Conservation (phyloP, 306 rosid genomes). For the Cercis canadensis region DNA sequence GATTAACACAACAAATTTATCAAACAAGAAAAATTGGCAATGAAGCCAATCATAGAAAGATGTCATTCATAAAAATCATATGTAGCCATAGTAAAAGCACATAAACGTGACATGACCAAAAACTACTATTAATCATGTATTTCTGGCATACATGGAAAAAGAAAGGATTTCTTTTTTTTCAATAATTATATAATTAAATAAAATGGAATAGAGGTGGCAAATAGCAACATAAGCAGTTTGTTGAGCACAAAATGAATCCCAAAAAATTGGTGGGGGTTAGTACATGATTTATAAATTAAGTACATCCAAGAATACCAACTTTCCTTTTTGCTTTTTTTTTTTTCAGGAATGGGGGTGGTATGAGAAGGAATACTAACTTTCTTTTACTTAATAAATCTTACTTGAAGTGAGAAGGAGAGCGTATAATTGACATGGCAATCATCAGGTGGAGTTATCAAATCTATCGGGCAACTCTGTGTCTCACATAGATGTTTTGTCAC, state of each 20-base stretch:
- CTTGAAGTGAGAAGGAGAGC: constrained; percentile 95
- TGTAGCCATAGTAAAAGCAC: neutral
- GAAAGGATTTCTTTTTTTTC: neutral
- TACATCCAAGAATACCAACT: neutral
- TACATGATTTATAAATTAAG: constrained; percentile 11
- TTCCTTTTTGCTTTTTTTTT: too few species aligned
- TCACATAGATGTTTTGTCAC: constrained; percentile 82
- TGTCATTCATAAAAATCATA: constrained; percentile 16
- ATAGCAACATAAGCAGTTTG: constrained; percentile 16
- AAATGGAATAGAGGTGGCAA: constrained; percentile 15
- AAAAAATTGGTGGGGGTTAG: neutral
- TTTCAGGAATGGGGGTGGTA: too few species aligned
- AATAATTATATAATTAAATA: constrained; percentile 22
- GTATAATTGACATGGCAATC: constrained; percentile 98
- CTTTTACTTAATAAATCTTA: constrained; percentile 52
- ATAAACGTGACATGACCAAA: constrained; percentile 18
- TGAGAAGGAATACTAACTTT: neutral
- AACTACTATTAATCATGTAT: neutral
- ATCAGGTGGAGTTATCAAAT: constrained; percentile 95
- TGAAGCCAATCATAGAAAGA: constrained; percentile 23
- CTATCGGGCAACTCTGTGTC: constrained; percentile 78
- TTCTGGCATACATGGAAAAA: neutral
- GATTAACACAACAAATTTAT: neutral
- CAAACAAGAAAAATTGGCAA: constrained; percentile 15
- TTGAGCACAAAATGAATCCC: constrained; percentile 8